phyloP scores from a whole-genome alignment of 2,329 filamentous ascomycete genomes.

The Basipetospora chlamydospora region DNA sequence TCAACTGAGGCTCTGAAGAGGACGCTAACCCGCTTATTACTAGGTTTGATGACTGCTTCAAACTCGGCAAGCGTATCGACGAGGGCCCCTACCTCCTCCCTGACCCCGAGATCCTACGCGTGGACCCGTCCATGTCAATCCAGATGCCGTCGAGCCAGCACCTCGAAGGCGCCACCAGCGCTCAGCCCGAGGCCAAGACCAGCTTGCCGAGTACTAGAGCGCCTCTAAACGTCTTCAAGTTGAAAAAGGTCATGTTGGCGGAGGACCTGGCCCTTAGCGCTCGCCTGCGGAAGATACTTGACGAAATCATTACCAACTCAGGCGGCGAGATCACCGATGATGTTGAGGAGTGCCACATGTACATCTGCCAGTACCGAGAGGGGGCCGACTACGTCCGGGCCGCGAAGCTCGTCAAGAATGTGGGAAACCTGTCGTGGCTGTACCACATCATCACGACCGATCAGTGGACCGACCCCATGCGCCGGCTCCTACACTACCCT shows the following conservation, averaged over 20 bases:
- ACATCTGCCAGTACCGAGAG: constrained; percentile 76
- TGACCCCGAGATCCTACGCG: constrained; percentile 66
- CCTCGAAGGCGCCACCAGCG: constrained; percentile 51
- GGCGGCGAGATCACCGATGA: constrained; percentile 54
- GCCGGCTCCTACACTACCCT: constrained; percentile 80
- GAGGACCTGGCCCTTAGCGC: constrained; percentile 56
- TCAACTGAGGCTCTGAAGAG: too few relatives aligned
- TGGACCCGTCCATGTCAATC: constrained; percentile 38
- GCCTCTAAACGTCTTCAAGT: constrained; percentile 59
- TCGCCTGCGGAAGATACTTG: constrained; percentile 52
- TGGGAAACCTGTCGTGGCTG: constrained; percentile 88
- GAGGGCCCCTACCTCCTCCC: constrained; percentile 78
- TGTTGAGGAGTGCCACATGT: constrained; percentile 62
- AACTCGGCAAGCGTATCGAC: constrained; percentile 78
- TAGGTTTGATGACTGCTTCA: constrained; percentile 94
- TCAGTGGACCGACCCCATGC: constrained; percentile 72
- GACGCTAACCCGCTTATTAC: too few relatives aligned
- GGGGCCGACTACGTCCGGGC: constrained; percentile 65
- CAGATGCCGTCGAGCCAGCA: constrained; percentile 42
- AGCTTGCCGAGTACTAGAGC: constrained; percentile 26
- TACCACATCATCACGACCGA: constrained; percentile 85
- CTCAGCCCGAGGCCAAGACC: constrained; percentile 28
- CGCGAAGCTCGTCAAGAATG: constrained; percentile 61
- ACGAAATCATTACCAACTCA: constrained; percentile 54
- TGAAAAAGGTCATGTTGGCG: constrained; percentile 64